Base-by-base conservation (phyloP, 345 rosid genomes). In the Acer campestre region DNA sequence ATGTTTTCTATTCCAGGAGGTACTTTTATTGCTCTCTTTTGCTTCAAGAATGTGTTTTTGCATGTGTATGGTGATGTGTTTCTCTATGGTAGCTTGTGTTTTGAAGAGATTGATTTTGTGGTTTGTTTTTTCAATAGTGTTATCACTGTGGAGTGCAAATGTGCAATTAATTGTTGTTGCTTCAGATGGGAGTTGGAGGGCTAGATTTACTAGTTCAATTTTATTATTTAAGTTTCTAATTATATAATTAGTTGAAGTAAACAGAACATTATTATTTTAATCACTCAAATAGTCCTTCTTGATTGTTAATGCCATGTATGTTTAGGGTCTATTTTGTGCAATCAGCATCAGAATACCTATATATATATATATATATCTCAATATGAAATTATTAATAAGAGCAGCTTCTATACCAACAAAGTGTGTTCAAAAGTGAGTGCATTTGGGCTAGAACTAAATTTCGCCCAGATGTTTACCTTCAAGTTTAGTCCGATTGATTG, bases 1-100 rank as follows among this genome's bases (percentile, higher is more conserved):
- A 87, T 73, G 93, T 92, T 48, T 96, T 96, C 81, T 96, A 96
- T 83, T 96, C 95, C 58, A 86, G 99, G 84, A 96, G 97, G 99
- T 94, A 82, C 4, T 63, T 61, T 23, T 56, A 13, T 72, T 29
- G 23, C 10, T 44, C 46, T 59, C 10, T 46, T 38, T 35, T 44
- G 18, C 46, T 74, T 67, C 12, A 16, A 6, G 17, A 22, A 31
- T 25, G 56, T 22, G 46, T 71, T 67, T 14, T n/a, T 27, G 53
- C 1, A 46, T 20, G 38, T 23, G 9, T 59, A 73, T 61, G 56
- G 16, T 73, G 58, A 73, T 64, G 53, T 55, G 22, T 67, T 55
- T 68, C 44, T 61, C 1, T 38, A 13, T 25, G 59, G 53, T 35
- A 64, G 74, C 44, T 7, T 63, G 31, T 40, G 46, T 20, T 35